A percentile compares a stretch with the other conserved stretches of the same genome.
Evolutionary conservation across 2,329 filamentous ascomycete species (phyloP).

Genomic region (Aspergillus felis): DNA sequence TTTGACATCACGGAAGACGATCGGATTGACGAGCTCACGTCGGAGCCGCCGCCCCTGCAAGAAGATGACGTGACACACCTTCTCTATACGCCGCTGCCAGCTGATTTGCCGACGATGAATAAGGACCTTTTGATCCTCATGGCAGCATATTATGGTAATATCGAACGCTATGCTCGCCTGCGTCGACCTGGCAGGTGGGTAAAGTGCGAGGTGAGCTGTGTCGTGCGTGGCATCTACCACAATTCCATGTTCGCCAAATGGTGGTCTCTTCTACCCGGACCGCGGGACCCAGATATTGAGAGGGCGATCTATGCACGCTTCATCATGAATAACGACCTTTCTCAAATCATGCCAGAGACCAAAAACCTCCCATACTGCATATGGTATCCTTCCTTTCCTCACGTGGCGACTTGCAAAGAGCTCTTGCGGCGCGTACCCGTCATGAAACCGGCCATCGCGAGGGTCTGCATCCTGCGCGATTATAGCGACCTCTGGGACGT

Average conservation of each 20-base stretch:
- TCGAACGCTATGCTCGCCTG: conserved; percentile 40
- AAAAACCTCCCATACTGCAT: neutral
- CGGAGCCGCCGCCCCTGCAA: neutral
- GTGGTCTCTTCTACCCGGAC: neutral
- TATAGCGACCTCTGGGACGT: too few relatives aligned
- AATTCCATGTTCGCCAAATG: conserved; percentile 2
- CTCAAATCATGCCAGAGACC: neutral
- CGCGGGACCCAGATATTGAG: neutral
- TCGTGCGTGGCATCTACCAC: conserved; percentile 1
- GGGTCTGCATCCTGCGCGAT: too few relatives aligned
- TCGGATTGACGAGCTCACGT: conserved; percentile 15
- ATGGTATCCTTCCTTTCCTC: neutral
- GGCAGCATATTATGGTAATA: conserved; percentile 37
- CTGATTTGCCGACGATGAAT: conserved; percentile 33
- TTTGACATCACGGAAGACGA: conserved; percentile 33
- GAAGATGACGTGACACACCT: conserved; percentile 11
- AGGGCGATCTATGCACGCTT: neutral
- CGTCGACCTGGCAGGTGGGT: conserved; percentile 17
- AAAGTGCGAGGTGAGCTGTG: neutral
- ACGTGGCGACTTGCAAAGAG: neutral
- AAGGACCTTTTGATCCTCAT: conserved; percentile 39
- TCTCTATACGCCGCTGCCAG: conserved; percentile 30
- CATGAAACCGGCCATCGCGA: too few relatives aligned
- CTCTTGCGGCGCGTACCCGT: neutral
- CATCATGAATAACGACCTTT: conserved; percentile 1